Percentiles rank a stretch among this genome's conserved stretches.
Conservation (phyloP, 2,329 filamentous ascomycete genomes). For the Metarhizium anisopliae region DNA sequence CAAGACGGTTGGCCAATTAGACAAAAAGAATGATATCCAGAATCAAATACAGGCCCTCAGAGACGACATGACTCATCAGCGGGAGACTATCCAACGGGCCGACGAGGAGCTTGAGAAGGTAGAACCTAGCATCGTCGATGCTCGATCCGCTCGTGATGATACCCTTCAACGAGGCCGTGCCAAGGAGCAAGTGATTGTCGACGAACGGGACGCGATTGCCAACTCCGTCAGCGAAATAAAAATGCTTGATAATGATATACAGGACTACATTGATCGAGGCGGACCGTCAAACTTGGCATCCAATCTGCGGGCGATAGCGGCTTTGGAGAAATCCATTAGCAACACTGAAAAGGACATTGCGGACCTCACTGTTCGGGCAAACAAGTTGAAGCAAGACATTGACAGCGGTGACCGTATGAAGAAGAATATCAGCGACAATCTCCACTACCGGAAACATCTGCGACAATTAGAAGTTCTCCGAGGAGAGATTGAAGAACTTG, state of each 20-base stretch:
- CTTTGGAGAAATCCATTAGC: constrained; percentile 56
- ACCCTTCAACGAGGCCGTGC: constrained; percentile 60
- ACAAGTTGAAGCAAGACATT: constrained; percentile 68
- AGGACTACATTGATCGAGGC: constrained; percentile 66
- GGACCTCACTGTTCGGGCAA: constrained; percentile 59
- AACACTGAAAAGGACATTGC: constrained; percentile 59
- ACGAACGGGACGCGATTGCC: constrained; percentile 61
- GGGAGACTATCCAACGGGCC: constrained; percentile 57
- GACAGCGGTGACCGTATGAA: constrained; percentile 75
- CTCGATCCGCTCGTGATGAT: constrained; percentile 69
- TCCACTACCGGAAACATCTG: constrained; percentile 71
- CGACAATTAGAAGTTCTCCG: constrained; percentile 59
- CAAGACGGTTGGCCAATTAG: constrained; percentile 62
- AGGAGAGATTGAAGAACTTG: constrained; percentile 63
- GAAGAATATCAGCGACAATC: constrained; percentile 80
- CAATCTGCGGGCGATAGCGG: constrained; percentile 60
- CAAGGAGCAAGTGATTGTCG: constrained; percentile 63
- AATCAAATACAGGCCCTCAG: constrained; percentile 66
- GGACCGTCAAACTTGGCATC: constrained; percentile 62
- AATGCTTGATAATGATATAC: constrained; percentile 67
- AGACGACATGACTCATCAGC: constrained; percentile 57
- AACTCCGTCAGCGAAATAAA: constrained; percentile 71
- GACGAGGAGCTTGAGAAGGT: constrained; percentile 69
- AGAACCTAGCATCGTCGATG: constrained; percentile 65
- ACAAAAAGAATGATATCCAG: constrained; percentile 67